Conservation (phyloP, 2,329 filamentous ascomycete genomes). For the Penicillium sp. region DNA sequence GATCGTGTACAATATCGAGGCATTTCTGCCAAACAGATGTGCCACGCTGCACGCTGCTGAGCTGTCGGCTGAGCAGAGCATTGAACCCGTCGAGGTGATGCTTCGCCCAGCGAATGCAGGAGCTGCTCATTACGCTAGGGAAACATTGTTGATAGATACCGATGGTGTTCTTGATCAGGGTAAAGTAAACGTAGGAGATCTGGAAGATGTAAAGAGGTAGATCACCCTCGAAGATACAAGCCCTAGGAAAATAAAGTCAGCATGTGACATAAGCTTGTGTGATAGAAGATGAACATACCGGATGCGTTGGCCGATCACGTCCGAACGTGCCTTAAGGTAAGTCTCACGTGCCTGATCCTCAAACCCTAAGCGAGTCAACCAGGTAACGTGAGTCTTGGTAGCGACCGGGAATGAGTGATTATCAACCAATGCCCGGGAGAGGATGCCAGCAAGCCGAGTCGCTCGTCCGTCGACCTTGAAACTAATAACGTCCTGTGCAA, state of each 20-base stretch:
- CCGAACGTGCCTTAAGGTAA: constrained; percentile 70
- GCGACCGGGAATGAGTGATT: constrained; percentile 67
- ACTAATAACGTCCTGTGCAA: constrained; percentile 85
- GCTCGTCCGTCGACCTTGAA: constrained; percentile 84
- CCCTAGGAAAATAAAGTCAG: constrained; percentile 46
- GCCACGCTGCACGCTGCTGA: constrained; percentile 74
- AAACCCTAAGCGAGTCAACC: constrained; percentile 77
- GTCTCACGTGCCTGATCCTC: constrained; percentile 81
- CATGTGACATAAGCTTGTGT: neutral
- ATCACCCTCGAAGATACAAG: constrained; percentile 91
- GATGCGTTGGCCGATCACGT: constrained; percentile 69
- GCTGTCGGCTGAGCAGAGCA: constrained; percentile 65
- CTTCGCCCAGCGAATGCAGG: constrained; percentile 97
- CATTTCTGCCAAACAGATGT: constrained; percentile 72
- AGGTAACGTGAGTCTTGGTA: constrained; percentile 71
- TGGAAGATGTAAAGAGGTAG: constrained; percentile 90
- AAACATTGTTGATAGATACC: constrained; percentile 81
- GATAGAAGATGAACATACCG: constrained; percentile 49
- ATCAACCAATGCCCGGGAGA: constrained; percentile 68
- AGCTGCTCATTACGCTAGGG: constrained; percentile 75
- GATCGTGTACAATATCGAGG: constrained; percentile 68
- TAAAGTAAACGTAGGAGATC: constrained; percentile 91
- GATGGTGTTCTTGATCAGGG: constrained; percentile 85
- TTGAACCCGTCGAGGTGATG: constrained; percentile 89
- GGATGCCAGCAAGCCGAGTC: constrained; percentile 62